Conservation (phyloP, 176 grass and related monocot species). For the Rhynchospora breviuscula region DNA sequence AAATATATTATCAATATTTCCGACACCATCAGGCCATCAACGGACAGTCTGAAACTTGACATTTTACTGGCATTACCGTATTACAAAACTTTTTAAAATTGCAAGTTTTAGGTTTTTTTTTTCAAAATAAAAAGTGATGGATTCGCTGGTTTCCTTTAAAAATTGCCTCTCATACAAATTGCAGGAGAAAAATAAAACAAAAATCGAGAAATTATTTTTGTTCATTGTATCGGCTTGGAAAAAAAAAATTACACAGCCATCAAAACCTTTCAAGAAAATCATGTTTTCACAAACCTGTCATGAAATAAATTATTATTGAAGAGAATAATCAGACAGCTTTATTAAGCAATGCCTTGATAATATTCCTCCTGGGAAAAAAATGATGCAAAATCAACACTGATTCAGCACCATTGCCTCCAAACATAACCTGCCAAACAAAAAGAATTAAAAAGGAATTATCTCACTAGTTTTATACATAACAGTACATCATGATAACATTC, state of each 20-base stretch:
- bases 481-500: conserved; percentile 4
- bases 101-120: too few relatives aligned
- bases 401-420: neutral
- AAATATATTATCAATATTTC: too few relatives aligned
- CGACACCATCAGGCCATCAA: too few relatives aligned
- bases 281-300: neutral
- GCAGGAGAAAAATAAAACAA: neutral
- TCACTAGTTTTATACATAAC: neutral
- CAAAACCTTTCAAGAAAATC: neutral
- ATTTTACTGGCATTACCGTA: too few relatives aligned
- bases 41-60: too few relatives aligned
- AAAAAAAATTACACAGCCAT: neutral
- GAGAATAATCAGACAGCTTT: neutral
- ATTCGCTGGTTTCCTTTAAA: neutral
- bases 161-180: neutral
- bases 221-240: neutral
- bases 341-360: neutral
- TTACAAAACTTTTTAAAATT: too few relatives aligned
- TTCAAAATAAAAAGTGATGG: too few relatives aligned
- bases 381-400: conserved; percentile 3
- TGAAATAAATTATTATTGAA: neutral
- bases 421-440: conserved; percentile 10
- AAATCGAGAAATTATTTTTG: neutral
- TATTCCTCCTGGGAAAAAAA: neutral
- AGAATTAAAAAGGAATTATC: neutral